Evolutionary conservation across 2,329 filamentous ascomycete species (phyloP).

Genomic region (Claviceps sp.): DNA sequence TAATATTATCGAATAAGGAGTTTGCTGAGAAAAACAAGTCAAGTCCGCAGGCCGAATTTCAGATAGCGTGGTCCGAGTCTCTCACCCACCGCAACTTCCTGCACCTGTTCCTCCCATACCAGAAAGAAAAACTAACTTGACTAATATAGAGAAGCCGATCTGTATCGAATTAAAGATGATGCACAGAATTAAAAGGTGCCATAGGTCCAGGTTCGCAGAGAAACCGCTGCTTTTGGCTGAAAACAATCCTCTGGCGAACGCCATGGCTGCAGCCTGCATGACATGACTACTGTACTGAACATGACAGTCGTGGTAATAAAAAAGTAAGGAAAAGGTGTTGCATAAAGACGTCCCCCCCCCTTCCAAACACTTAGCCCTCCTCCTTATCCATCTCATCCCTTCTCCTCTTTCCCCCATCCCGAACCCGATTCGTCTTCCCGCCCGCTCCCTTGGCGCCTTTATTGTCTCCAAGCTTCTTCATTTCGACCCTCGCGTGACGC

Average conservation of each 20-base stretch:
- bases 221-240: neutral
- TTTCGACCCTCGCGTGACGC: slow-evolving; percentile 61
- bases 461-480: slow-evolving; percentile 68
- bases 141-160: no score
- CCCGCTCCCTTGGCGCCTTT: slow-evolving; percentile 40
- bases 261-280: no score
- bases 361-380: slow-evolving; percentile 34
- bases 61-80: no score
- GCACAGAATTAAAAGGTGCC: no score
- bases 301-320: neutral
- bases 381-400: slow-evolving; percentile 62
- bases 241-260: neutral
- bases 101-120: no score
- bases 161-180: no score
- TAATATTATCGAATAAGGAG: no score
- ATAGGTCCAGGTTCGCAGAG: no score
- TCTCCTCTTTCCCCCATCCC: slow-evolving; percentile 25
- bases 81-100: no score
- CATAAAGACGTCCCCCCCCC: neutral
- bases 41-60: no score
- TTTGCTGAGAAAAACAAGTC: no score
- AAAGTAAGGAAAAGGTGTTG: neutral
- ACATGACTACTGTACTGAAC: neutral
- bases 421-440: slow-evolving; percentile 25
- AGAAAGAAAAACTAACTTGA: no score